These are phyloP conservation scores for Pseudomonodictys pantanalensis DNA, from an alignment of 495 filamentous ascomycete species.

Conservation along the genomic window DNA sequence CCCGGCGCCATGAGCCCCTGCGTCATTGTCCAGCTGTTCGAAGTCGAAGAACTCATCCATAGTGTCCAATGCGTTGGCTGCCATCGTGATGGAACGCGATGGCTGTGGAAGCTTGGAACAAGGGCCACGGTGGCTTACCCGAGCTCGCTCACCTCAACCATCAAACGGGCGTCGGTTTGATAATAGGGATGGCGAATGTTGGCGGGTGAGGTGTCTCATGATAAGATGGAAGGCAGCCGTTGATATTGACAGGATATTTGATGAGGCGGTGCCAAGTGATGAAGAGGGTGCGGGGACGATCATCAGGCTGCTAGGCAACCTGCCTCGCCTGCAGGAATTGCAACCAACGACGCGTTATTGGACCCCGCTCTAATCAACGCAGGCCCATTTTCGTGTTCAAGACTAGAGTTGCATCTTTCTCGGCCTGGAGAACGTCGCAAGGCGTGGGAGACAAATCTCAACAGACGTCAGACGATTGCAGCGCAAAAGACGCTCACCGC, in stretches of 20 bases:
- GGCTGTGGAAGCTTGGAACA: not conserved
- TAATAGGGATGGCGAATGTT: not conserved
- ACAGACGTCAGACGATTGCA: too few species aligned
- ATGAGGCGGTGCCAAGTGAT: conserved; percentile 7
- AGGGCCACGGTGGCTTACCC: conserved; percentile 1
- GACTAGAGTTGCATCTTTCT: not conserved
- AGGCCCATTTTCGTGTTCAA: too few species aligned
- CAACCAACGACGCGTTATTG: not conserved
- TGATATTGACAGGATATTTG: not conserved
- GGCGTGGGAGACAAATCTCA: too few species aligned
- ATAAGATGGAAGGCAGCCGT: not conserved
- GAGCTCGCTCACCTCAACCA: not conserved
- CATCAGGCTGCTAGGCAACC: conserved; percentile 9
- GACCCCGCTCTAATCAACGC: too few species aligned
- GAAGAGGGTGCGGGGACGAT: conserved; percentile 15
- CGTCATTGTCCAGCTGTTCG: not conserved
- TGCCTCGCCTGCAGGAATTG: not conserved
- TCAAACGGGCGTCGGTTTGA: not conserved
- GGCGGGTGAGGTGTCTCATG: conserved; percentile 1
- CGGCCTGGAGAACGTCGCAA: not conserved
- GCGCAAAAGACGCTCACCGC: too few species aligned
- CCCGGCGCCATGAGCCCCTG: not conserved
- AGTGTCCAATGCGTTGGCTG: not conserved
- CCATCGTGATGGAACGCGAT: conserved; percentile 1
- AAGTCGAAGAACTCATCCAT: conserved; percentile 29